A percentile compares a stretch with the other conserved stretches of the same genome.
Conservation (phyloP, 2,329 filamentous ascomycete species). For the Arthrocladium fulminans region DNA sequence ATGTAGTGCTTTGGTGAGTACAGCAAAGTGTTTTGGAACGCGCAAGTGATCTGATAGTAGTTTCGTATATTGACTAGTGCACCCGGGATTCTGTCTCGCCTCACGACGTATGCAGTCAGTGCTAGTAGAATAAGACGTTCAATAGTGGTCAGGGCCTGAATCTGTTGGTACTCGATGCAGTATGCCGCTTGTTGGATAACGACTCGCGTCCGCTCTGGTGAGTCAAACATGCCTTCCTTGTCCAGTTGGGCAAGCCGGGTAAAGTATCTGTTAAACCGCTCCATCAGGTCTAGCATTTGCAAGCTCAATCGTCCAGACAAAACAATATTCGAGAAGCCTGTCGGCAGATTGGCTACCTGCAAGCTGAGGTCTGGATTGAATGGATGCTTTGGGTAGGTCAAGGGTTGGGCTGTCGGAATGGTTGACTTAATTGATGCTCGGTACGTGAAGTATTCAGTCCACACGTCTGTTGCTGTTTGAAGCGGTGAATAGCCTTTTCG, state of each 20-base stretch:
- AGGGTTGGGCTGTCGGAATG: neutral
- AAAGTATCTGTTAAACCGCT: neutral
- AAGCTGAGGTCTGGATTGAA: constrained; percentile 9
- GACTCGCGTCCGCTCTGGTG: neutral
- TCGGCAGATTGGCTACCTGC: constrained; percentile 6
- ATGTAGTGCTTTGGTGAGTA: neutral
- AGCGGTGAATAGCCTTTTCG: neutral
- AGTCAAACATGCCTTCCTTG: neutral
- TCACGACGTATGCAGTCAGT: neutral
- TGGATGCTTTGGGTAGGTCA: constrained; percentile 11
- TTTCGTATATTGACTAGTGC: neutral
- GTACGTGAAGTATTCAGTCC: neutral
- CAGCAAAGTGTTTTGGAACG: neutral
- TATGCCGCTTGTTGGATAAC: neutral
- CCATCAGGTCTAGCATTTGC: constrained; percentile 10
- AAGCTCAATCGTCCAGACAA: constrained; percentile 3
- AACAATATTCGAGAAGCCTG: constrained; percentile 12
- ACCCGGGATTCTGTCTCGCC: neutral
- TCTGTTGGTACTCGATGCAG: constrained; percentile 1
- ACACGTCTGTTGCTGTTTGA: neutral
- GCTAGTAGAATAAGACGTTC: neutral
- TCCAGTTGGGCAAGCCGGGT: neutral
- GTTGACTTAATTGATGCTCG: neutral
- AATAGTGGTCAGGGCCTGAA: neutral
- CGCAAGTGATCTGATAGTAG: constrained; percentile 1